Conservation (phyloP, 1,139 yeast species). For the Kurtzmaniella quercitrusa region DNA sequence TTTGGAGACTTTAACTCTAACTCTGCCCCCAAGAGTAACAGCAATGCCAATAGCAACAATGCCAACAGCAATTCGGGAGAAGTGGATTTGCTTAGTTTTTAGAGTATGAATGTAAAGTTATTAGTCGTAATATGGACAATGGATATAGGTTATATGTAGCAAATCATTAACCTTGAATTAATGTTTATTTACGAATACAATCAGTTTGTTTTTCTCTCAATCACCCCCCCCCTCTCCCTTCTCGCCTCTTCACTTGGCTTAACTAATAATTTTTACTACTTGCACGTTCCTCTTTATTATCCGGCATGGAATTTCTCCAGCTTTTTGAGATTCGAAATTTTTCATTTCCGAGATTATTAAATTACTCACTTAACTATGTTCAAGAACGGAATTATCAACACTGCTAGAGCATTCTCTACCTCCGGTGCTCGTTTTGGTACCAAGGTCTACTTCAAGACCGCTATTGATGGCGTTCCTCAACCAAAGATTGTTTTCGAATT, state of each 20-base stretch:
- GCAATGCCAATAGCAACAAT: conserved; percentile 9
- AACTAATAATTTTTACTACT: too few species aligned
- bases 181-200: too few species aligned
- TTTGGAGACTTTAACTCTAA: conserved; percentile 18
- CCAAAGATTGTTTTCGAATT: conserved; percentile 46
- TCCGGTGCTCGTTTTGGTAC: conserved; percentile 28
- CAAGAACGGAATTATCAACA: conserved; percentile 5
- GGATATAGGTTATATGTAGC: not conserved
- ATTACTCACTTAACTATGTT: conserved; percentile 3
- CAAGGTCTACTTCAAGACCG: conserved; percentile 34
- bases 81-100: conserved; percentile 32
- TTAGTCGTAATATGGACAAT: not conserved
- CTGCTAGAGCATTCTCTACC: conserved; percentile 29
- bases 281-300: too few species aligned
- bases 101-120: conserved; percentile 7
- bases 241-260: too few species aligned
- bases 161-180: too few species aligned
- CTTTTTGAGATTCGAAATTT: too few species aligned
- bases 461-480: conserved; percentile 31
- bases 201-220: too few species aligned
- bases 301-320: too few species aligned
- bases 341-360: not conserved
- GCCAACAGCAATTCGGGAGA: conserved; percentile 20
- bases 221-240: too few species aligned
- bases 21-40: conserved; percentile 11